These are phyloP conservation scores for Yamagishiella unicocca DNA, from an alignment of 139 green algal genomes.

Conservation along the genomic window DNA sequence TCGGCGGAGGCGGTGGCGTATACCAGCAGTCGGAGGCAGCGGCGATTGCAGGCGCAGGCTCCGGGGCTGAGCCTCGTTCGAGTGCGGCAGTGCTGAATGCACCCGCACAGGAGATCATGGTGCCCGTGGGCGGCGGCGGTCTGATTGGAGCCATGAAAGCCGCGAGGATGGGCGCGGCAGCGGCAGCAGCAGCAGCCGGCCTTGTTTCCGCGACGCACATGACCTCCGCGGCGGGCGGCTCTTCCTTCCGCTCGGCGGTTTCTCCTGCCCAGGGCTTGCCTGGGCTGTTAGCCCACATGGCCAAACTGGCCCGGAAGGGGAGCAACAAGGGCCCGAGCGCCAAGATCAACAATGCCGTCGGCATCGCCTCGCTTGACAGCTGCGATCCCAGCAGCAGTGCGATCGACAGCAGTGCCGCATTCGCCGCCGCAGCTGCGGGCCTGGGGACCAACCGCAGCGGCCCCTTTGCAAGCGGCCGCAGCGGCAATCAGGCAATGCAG, in stretches of 20 bases:
- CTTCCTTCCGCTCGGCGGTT: too few species aligned
- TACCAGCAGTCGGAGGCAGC: too few species aligned
- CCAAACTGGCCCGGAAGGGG: neutral
- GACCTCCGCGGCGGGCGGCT: neutral
- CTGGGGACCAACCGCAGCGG: too few species aligned
- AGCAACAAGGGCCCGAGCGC: neutral
- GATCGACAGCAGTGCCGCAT: neutral
- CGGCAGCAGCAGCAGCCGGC: neutral
- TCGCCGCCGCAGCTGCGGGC: neutral
- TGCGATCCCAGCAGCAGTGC: conserved; percentile 1
- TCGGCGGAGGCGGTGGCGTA: neutral
- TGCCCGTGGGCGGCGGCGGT: neutral
- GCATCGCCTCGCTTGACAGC: neutral
- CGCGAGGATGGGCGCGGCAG: neutral
- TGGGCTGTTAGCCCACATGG: neutral
- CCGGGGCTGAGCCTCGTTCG: neutral
- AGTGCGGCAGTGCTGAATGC: too few species aligned
- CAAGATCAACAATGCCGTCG: neutral
- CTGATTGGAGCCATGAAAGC: neutral
- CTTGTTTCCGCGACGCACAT: neutral
- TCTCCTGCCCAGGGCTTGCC: too few species aligned
- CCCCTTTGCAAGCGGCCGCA: too few species aligned
- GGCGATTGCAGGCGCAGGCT: too few species aligned
- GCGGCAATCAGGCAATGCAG: too few species aligned
- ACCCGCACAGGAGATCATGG: too few species aligned